phyloP scores from a whole-genome alignment of 2,329 filamentous ascomycete species.

The Pezicula rhizophila region DNA sequence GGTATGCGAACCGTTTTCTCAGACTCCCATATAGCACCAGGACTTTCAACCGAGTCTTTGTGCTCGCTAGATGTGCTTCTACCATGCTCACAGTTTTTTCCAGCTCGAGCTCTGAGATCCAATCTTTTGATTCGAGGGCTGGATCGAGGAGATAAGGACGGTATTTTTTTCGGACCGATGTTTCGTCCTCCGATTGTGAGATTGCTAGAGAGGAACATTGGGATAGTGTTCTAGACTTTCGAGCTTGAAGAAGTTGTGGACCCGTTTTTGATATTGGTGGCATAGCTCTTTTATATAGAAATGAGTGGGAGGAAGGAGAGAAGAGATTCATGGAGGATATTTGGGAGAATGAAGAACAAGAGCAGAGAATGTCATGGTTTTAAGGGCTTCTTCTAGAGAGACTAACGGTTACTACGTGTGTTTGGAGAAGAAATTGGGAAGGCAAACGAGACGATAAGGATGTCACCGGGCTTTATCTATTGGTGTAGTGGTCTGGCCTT shows the following conservation, averaged over 20 bases:
- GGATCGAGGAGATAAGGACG: slow-evolving; percentile 49
- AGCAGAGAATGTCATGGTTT: background rate
- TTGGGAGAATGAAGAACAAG: background rate
- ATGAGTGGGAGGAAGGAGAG: background rate
- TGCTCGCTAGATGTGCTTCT: slow-evolving; percentile 35
- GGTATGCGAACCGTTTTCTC: slow-evolving; percentile 30
- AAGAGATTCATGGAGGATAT: slow-evolving; percentile 2
- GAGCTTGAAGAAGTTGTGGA: background rate
- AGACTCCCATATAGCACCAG: slow-evolving; percentile 58
- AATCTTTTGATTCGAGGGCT: slow-evolving; percentile 38
- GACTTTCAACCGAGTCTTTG: slow-evolving; percentile 39
- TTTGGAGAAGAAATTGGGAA: background rate
- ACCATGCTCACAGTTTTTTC: slow-evolving; percentile 45
- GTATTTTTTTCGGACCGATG: slow-evolving; percentile 39
- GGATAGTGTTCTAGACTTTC: slow-evolving; percentile 1
- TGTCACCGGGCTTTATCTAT: slow-evolving; percentile 7
- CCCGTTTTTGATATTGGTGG: slow-evolving; percentile 1
- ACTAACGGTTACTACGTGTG: background rate
- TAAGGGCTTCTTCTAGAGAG: too few relatives aligned
- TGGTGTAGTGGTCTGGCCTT: background rate
- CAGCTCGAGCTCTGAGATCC: slow-evolving; percentile 51
- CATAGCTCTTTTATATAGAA: background rate
- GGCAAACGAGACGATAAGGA: background rate
- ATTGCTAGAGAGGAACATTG: slow-evolving; percentile 34
- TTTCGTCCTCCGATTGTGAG: slow-evolving; percentile 38